Base-by-base conservation (phyloP, 129 eudicot species). In the Heracleum sosnowskyi region DNA sequence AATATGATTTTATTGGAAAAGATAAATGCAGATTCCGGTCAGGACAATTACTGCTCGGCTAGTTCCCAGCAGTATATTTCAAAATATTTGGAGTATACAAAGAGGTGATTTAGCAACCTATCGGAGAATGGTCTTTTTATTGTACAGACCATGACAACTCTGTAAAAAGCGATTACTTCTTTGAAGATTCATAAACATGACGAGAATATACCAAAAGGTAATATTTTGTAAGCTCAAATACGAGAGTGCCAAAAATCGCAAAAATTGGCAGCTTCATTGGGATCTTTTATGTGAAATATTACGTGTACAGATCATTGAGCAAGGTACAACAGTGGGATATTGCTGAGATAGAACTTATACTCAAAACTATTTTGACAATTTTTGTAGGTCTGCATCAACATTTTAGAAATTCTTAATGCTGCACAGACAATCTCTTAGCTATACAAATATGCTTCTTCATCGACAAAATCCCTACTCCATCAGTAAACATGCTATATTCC, bases 71-170 rank as follows among this genome's bases (percentile, higher is more conserved):
- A 84, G 47, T 42, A 68, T 64, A 80, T 47, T 72, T 69, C 76
- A 64, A 60, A 68, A 49, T 66, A 75, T 8, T 69, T 80, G 90
- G 79, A 44, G 82, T 76, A 77, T 57, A 69, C 78, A 81, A 82
- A 60, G 83, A 86, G 76, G 81, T 78, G 77, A 34, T 63, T 75
- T 37, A 77, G 75, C 81, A 79, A 82, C 74, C 41, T 77, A 79
- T 88, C 91, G 83, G 82, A 88, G 78, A 45, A 79, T 31, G 4
- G 22, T 29, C 72, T 31, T 66, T 33, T 11, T 66, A n/a, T n/a
- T n/a, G n/a, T n/a, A n/a, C n/a, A 87, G 98, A 89, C 85, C 78
- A 87, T 79, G 97, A 89, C 69, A 87, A 84, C 83, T 86, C 85
- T 24, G 66, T 47, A 28, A 89, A 85, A 40, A 71, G 80, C 77